Evolutionary conservation across 1,139 yeast species (phyloP), one percentile per base, ranked within the genome.

Genomic region (Geotrichum cucujoidarum): DNA sequence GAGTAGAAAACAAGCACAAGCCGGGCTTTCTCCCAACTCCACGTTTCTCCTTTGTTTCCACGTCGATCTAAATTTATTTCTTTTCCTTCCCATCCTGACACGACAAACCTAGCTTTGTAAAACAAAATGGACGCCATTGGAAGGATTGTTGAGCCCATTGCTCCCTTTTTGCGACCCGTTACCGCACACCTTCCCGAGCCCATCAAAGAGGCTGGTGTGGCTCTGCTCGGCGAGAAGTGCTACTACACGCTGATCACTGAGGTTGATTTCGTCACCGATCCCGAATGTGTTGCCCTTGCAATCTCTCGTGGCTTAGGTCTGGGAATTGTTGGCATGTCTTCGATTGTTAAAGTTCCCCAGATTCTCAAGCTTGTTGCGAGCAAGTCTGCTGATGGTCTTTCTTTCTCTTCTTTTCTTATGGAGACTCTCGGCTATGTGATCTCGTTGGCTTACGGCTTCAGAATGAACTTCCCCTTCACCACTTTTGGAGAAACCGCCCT

Each of bases 401-500:
- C 75, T 40, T 57, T 72, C 40, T 18, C 67, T 18, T 56, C 66
- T 33, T 64, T 60, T 47, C 43, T 65, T 13, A 59, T 73, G 47
- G 77, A 73, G 56, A 66, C 73, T 1, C 48, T 67, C 3, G 60
- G 70, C 20, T 67, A 70, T 52, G 50, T 70, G 46, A 63, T 72
- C 45, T 63, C 70, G 41, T 64, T 70, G 27, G 67, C 72, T 6
- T 73, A 72, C 57, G 70, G 70, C 55, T 65, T 66, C 53, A 66
- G 75, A 49, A 58, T 60, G 41, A 59, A 64, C 16, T 67, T 69
- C 50, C 68, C 72, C n/a, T 72, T 73, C 49, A 59, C 67, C 47
- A 64, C 74, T 13, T 73, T 70, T 56, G 76, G 76, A 37, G 77
- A 73, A 53, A 59, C 67, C 22, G 63, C 67, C 2, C 61, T 73